phyloP scores from a whole-genome alignment of 2,329 filamentous ascomycete genomes.

The Exophiala sp. region DNA sequence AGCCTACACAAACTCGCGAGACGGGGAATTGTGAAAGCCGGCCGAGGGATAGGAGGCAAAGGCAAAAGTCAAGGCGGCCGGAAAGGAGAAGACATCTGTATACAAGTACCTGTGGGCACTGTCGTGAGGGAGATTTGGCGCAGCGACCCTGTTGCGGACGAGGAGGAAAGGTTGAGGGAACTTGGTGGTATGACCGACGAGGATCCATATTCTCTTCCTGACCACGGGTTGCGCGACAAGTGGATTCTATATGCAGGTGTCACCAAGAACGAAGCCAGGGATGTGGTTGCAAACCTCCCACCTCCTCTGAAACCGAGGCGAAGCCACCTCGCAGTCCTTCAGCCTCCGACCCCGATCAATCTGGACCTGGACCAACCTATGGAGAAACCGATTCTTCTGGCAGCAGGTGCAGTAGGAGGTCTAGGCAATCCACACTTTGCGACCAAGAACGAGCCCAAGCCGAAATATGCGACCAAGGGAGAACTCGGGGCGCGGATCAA shows the following conservation, averaged over 20 bases:
- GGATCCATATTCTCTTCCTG: slow-evolving; percentile 38
- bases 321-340: slow-evolving; percentile 55
- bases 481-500: slow-evolving; percentile 71
- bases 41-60: slow-evolving; percentile 43
- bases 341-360: slow-evolving; percentile 66
- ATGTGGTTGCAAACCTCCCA: slow-evolving; percentile 19
- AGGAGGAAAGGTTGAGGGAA: slow-evolving; percentile 43
- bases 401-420: slow-evolving; percentile 80
- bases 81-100: slow-evolving; percentile 77
- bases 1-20: slow-evolving; percentile 87
- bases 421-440: slow-evolving; percentile 91
- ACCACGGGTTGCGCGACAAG: slow-evolving; percentile 49
- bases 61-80: slow-evolving; percentile 55
- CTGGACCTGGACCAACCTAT: slow-evolving; percentile 71
- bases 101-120: slow-evolving; percentile 88
- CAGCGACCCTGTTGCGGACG: slow-evolving; percentile 68
- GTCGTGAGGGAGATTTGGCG: slow-evolving; percentile 77
- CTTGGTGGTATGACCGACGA: slow-evolving; percentile 33
- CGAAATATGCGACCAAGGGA: slow-evolving; percentile 83
- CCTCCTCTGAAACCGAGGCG: slow-evolving; percentile 47
- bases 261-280: slow-evolving; percentile 15
- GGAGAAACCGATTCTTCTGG: slow-evolving; percentile 74
- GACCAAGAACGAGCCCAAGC: slow-evolving; percentile 64
- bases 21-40: slow-evolving; percentile 54
- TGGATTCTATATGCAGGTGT: slow-evolving; percentile 84